These are phyloP conservation scores for Heterobasidion annosum DNA, from an alignment of 1,284 basidiomycete species.

Conservation along the genomic window DNA sequence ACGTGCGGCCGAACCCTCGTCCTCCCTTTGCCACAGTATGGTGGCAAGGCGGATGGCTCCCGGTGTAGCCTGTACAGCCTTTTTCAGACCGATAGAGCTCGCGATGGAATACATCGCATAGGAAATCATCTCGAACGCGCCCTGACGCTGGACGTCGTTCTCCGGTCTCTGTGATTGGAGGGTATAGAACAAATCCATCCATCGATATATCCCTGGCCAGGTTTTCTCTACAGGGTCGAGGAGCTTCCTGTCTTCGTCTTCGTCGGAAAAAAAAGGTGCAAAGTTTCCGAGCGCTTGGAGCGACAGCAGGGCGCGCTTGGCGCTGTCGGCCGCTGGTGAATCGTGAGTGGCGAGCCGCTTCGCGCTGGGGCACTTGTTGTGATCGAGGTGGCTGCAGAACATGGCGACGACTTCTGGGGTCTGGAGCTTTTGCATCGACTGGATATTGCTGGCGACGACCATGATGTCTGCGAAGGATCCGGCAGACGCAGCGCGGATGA, in stretches of 20 bases:
- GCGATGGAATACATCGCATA: slow-evolving; percentile 21
- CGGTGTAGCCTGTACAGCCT: slow-evolving; percentile 19
- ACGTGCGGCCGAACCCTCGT: slow-evolving; percentile 19
- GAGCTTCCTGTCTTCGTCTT: slow-evolving; percentile 7
- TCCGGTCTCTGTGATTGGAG: slow-evolving; percentile 4
- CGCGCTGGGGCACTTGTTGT: slow-evolving; percentile 13
- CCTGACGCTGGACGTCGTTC: slow-evolving; percentile 10
- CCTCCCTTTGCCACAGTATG: slow-evolving; percentile 22
- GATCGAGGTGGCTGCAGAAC: slow-evolving; percentile 20
- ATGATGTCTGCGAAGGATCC: not conserved
- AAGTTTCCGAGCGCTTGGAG: slow-evolving; percentile 25
- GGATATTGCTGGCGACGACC: slow-evolving; percentile 2
- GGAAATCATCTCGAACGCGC: slow-evolving; percentile 20
- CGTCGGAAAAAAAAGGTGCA: slow-evolving; percentile 14
- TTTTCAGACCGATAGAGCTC: slow-evolving; percentile 18
- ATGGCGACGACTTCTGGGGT: slow-evolving; percentile 1
- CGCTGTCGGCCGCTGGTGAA: slow-evolving; percentile 6
- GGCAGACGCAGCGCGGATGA: not conserved
- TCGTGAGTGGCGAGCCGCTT: slow-evolving; percentile 7
- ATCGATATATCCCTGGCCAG: slow-evolving; percentile 28
- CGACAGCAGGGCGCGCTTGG: slow-evolving; percentile 22
- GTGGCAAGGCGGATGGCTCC: slow-evolving; percentile 25
- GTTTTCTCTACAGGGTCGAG: slow-evolving; percentile 16
- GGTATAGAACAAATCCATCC: slow-evolving; percentile 25
- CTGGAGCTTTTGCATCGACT: slow-evolving; percentile 3